phyloP scores from a whole-genome alignment of 2,329 filamentous ascomycete species.

The Exophiala oligosperma region DNA sequence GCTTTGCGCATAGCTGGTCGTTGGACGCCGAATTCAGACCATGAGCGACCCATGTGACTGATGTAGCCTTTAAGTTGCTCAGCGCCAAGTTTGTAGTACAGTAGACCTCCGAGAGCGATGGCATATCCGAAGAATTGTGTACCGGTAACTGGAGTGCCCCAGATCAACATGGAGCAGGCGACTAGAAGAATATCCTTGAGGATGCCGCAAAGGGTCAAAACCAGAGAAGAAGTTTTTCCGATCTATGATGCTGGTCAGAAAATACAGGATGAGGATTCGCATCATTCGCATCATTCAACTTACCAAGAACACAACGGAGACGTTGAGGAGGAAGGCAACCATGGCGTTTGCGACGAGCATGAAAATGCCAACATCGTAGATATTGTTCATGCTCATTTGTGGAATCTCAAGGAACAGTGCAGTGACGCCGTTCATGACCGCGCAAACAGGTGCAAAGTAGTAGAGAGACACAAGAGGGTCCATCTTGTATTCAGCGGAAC shows the following conservation, averaged over 20 bases:
- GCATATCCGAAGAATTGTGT: conserved; percentile 77
- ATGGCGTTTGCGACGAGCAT: conserved; percentile 72
- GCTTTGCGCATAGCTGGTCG: conserved; percentile 78
- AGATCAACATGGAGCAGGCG: conserved; percentile 72
- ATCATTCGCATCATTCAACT: conserved; percentile 35
- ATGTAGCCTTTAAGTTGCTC: conserved; percentile 82
- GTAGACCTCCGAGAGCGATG: conserved; percentile 65
- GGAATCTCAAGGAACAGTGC: conserved; percentile 69
- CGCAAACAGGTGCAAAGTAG: conserved; percentile 85
- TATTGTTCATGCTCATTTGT: conserved; percentile 64
- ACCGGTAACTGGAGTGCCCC: conserved; percentile 68
- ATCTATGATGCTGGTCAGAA: conserved; percentile 57
- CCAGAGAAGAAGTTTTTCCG: conserved; percentile 81
- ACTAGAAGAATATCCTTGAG: conserved; percentile 87
- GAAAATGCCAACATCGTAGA: conserved; percentile 65
- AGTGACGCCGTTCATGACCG: conserved; percentile 73
- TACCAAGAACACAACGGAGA: conserved; percentile 84
- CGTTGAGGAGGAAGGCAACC: conserved; percentile 77
- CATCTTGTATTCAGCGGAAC: conserved; percentile 79
- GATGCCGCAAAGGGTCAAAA: conserved; percentile 82
- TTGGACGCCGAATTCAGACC: conserved; percentile 80
- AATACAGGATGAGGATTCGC: not conserved
- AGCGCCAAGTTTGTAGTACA: conserved; percentile 68
- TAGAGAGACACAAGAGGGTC: conserved; percentile 84
- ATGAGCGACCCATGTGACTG: conserved; percentile 69